These are phyloP conservation scores for Lepidium aucheri DNA, from an alignment of 345 rosid species.

Conservation along the genomic window DNA sequence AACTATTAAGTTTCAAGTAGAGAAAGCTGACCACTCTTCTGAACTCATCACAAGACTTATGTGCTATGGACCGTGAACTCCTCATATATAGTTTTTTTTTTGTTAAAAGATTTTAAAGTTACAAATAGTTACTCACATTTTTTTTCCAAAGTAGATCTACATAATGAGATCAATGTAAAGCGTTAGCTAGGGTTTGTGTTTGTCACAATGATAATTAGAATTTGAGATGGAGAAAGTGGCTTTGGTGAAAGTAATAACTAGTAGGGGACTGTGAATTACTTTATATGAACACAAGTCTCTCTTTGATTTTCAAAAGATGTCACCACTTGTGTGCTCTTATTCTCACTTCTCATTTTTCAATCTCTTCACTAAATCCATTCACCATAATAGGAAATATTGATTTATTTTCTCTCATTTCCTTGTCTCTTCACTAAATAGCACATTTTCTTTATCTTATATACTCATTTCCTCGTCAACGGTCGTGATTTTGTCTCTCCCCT, in stretches of 20 bases:
- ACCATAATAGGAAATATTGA: too few relatives aligned
- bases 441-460: too few relatives aligned
- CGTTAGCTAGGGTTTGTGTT: conserved; percentile 22
- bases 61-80: too few relatives aligned
- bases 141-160: background rate
- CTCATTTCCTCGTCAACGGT: conserved; percentile 15
- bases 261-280: conserved; percentile 10
- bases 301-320: conserved; percentile 27
- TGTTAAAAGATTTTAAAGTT: too few relatives aligned
- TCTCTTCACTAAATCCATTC: background rate
- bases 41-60: too few relatives aligned
- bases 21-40: too few relatives aligned
- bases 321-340: conserved; percentile 29
- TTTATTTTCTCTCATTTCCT: too few relatives aligned
- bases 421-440: too few relatives aligned
- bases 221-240: conserved; percentile 11
- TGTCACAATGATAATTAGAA: background rate
- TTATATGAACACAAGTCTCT: conserved; percentile 14
- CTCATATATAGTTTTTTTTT: too few relatives aligned
- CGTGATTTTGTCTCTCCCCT: background rate
- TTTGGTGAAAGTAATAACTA: conserved; percentile 26
- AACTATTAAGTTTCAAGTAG: too few relatives aligned
- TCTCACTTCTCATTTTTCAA: conserved; percentile 22
- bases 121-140: too few relatives aligned
- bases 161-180: background rate